Evolutionary conservation across 2,329 filamentous ascomycete species (phyloP), one percentile per base, ranked within the genome.

Genomic region (Fusarium keratoplasticum): DNA sequence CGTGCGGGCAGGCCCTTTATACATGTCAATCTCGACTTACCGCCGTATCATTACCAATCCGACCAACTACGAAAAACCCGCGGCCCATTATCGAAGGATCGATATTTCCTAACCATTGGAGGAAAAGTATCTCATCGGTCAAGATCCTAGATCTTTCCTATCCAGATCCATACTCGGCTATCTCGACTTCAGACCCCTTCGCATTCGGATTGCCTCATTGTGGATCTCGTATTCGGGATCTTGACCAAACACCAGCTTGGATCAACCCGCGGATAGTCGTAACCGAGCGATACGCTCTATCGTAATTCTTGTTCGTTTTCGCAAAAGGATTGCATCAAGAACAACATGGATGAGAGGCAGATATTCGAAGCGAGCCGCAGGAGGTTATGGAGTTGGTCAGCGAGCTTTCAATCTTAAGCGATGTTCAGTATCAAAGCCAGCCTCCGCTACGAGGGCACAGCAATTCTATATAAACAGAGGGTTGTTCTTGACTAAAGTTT

Each of bases 241-340:
- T 2, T 16, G 10, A n/a, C 50, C 33, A 18, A 22, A n/a, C 25
- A 7, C 14, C 14, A 27, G 8, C 61, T 35, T 33, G 27, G 44
- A 47, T 31, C 20, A 40, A 31, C 60, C 3, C 16, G 27, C 33
- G 22, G 20, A 31, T 29, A 14, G 7, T 31, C 35, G 9, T 35
- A 31, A 13, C 8, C 36, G 20, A 14, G 25, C 13, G 38, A 35
- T 10, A 47, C 33, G 25, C 11, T 18, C 18, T 16, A 33, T 9
- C 33, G 18, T 16, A 44, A 22, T 22, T 71, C 70, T 73, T 73
- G 58, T 72, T 74, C 72, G 72, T 74, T 74, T 74, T 74, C 72
- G 69, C 16, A 60, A 72, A 69, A 0, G 4, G 4, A 18, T 25
- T 71, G 6, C 42, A 69, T 61, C 20, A 20, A n/a, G 20, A 20